These are phyloP conservation scores for Gentiana straminea DNA, from an alignment of 257 asterid species.

Conservation along the genomic window DNA sequence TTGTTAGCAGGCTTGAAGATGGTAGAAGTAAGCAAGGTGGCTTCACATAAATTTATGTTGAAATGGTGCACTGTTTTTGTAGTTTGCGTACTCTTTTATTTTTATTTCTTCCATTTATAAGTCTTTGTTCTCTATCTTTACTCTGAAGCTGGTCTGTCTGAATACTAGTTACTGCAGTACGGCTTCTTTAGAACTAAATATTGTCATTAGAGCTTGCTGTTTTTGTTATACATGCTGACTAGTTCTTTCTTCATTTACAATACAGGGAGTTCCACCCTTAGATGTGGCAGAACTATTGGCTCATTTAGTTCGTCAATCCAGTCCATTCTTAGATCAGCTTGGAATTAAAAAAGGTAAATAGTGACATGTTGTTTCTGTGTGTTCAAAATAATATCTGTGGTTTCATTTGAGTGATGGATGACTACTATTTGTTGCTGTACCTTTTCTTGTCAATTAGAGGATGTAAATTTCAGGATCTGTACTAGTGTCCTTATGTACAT, in stretches of 20 bases:
- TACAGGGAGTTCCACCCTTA: slow-evolving; percentile 87
- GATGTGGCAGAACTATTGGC: slow-evolving; percentile 93
- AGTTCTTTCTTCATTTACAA: slow-evolving; percentile 9
- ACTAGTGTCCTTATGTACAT: too few relatives aligned
- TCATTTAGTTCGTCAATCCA: slow-evolving; percentile 84
- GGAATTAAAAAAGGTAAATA: slow-evolving; percentile 73
- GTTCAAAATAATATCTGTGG: neutral
- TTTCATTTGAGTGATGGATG: neutral
- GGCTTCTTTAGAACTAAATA: neutral
- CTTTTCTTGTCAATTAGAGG: neutral
- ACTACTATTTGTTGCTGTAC: neutral
- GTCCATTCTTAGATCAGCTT: slow-evolving; percentile 84
- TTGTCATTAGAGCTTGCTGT: neutral
- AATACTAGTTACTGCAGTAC: neutral
- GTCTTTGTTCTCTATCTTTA: slow-evolving; percentile 1
- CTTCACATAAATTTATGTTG: too few relatives aligned
- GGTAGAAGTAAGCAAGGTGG: too few relatives aligned
- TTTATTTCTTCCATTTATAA: neutral
- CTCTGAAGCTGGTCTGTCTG: neutral
- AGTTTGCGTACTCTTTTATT: neutral
- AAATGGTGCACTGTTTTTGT: neutral
- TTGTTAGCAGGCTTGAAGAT: too few relatives aligned
- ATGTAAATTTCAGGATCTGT: neutral
- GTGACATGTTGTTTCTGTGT: neutral
- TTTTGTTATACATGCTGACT: slow-evolving; percentile 1